Evolutionary conservation across 2,329 filamentous ascomycete genomes (phyloP), one percentile per base, ranked within the genome.

Genomic region (Clonostachys rosea): DNA sequence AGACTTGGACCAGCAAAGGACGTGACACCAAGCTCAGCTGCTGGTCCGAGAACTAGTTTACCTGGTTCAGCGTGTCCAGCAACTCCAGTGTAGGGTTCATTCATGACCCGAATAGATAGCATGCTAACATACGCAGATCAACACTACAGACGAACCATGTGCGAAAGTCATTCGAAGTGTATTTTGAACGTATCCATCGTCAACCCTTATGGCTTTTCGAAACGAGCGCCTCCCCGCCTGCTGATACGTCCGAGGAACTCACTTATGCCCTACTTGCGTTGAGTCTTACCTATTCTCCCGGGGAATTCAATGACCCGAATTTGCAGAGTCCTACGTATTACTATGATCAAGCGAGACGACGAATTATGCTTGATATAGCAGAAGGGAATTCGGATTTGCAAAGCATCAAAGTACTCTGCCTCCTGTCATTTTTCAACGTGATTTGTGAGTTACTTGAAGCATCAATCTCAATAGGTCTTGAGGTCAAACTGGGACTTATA

Each of bases 151-250:
- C 24, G 9, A 30, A 4, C 24, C 24, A 30, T 30, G 24, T 30
- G 24, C 24, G 24, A 30, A 30, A 30, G 9, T 8, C 44, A 16
- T 46, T 46, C n/a, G 13, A 46, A 33, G 36, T 46, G 11, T 46
- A 46, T 24, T 46, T 46, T 40, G 36, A 46, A 5, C 17, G 40
- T n/a, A 46, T 46, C 5, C 44, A 46, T 41, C 36, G 44, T 17
- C 44, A 46, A 17, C 44, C 44, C 7, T 24, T 46, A 8, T 46
- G 44, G 44, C 35, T 46, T 11, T 16, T 46, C 10, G 44, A 46
- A n/a, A 20, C n/a, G 14, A 37, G 6, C 17, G 33, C n/a, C 20
- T 35, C 5, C 4, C 17, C 44, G 13, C 36, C 17, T 34, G 10
- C 39, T 4, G 44, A 46, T 35, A 39, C 20, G 36, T 40, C 35